Percentiles rank a stretch among this genome's conserved stretches.
Conservation (phyloP, 192 early-diverging fungal genomes). For the Coemansia sp. region DNA sequence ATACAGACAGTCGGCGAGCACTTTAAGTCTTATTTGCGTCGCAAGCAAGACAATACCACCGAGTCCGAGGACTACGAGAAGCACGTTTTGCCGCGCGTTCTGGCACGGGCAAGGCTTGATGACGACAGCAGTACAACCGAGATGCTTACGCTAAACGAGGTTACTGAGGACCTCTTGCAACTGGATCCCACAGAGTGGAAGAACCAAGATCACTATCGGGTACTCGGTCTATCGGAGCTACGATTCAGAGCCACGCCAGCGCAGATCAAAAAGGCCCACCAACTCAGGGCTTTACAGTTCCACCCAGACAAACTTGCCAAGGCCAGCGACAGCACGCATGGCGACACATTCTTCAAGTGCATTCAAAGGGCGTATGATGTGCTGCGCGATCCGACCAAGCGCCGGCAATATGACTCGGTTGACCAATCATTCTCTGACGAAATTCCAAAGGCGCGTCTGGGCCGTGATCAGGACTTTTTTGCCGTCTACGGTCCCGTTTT, state of each 20-base stretch:
- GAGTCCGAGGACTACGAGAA: conserved; percentile 53
- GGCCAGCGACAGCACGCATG: conserved; percentile 25
- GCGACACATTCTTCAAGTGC: conserved; percentile 84
- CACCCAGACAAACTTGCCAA: conserved; percentile 78
- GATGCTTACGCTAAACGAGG: conserved; percentile 57
- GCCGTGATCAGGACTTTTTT: conserved; percentile 30
- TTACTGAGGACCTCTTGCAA: conserved; percentile 60
- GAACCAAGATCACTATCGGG: conserved; percentile 81
- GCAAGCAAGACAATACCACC: conserved; percentile 49
- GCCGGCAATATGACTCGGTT: conserved; percentile 77
- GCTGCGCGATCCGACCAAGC: conserved; percentile 64
- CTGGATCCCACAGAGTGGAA: conserved; percentile 78
- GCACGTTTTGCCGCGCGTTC: conserved; percentile 50
- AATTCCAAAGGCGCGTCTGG: conserved; percentile 28
- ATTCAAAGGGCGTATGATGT: conserved; percentile 75
- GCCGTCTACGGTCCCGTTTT: conserved; percentile 58
- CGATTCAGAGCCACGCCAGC: conserved; percentile 67
- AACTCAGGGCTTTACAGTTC: conserved; percentile 52
- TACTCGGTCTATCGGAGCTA: conserved; percentile 68
- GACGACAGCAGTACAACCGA: conserved; percentile 47
- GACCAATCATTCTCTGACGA: conserved; percentile 72
- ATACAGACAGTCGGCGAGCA: conserved; percentile 46
- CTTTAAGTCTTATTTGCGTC: conserved; percentile 48
- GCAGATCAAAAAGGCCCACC: conserved; percentile 63
- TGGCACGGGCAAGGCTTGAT: conserved; percentile 32